Base-by-base conservation (phyloP, 2,329 filamentous ascomycete species). In the Pseudogymnoascus sp. region DNA sequence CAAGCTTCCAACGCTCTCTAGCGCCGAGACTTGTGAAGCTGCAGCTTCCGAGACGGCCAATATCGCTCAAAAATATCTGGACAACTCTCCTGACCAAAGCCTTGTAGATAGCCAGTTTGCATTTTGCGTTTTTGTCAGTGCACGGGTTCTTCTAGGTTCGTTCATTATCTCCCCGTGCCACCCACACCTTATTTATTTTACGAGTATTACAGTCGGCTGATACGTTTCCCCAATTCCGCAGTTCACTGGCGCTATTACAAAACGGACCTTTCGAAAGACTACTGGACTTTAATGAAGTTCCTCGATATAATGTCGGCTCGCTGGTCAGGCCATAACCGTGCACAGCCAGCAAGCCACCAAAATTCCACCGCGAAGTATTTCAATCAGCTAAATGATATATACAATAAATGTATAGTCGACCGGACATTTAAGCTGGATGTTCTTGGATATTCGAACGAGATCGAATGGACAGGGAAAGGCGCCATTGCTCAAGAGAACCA, bases 41-140 rank as follows among this genome's bases (percentile, higher is more conserved):
- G 72, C 72, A 4, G 71, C 71, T 6, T 58, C 66, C 1, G 72
- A 74, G 61, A 72, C 67, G 2, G 66, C 72, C 2, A 70, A 64
- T 39, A 74, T 74, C 35, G 68, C 66, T 2, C 64, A 70, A 21
- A 69, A 73, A 38, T 74, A 70, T 60, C 66, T 74, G 6, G 64
- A 70, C n/a, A 65, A 68, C 58, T 48, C 63, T n/a, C 58, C 63
- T 64, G 36, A 65, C 60, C 33, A 41, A 25, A 44, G 64, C 10
- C 42, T 69, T 15, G 63, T 65, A 35, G 55, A 67, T 41, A 65
- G 63, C n/a, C 71, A 73, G 59, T 72, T 72, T 59, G 62, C 66
- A 2, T 73, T 74, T 42, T 74, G 71, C 58, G 62, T 70, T 1
- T 74, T 73, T 60, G 63, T 74, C 15, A 68, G 69, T 33, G 68